Conservation (phyloP, 257 asterid species). For the Buddleja alternifolia region DNA sequence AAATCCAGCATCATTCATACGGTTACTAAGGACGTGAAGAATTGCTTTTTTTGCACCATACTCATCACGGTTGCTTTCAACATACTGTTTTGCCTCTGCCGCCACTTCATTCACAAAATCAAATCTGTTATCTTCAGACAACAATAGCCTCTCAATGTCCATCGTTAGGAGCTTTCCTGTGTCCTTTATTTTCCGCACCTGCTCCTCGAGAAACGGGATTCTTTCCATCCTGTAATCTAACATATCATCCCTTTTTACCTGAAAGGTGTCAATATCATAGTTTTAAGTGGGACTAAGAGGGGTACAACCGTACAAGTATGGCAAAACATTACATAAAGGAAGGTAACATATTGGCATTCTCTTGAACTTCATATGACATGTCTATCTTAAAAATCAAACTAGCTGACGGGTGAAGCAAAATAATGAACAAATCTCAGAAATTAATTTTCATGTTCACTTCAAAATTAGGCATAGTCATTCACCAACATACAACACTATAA, state of each 20-base stretch:
- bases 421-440: background rate
- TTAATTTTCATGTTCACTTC: background rate
- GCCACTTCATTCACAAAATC: slow-evolving; percentile 89
- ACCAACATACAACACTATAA: background rate
- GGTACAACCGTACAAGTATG: background rate
- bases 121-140: slow-evolving; percentile 84
- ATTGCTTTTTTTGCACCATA: slow-evolving; percentile 90
- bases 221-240: slow-evolving; percentile 63
- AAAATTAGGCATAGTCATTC: background rate
- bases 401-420: background rate
- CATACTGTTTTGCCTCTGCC: slow-evolving; percentile 88
- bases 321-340: background rate
- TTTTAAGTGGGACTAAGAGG: background rate
- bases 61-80: slow-evolving; percentile 88
- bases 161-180: slow-evolving; percentile 62
- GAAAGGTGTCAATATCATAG: slow-evolving; percentile 8
- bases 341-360: background rate
- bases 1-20: slow-evolving; percentile 87
- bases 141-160: slow-evolving; percentile 80
- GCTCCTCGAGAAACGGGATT: slow-evolving; percentile 90
- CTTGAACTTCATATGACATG: background rate
- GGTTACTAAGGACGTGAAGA: slow-evolving; percentile 88
- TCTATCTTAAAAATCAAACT: background rate
- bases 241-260: slow-evolving; percentile 63
- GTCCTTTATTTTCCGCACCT: slow-evolving; percentile 76